Base-by-base conservation (phyloP, 768 basidiomycete species). In the Mycena crocata region DNA sequence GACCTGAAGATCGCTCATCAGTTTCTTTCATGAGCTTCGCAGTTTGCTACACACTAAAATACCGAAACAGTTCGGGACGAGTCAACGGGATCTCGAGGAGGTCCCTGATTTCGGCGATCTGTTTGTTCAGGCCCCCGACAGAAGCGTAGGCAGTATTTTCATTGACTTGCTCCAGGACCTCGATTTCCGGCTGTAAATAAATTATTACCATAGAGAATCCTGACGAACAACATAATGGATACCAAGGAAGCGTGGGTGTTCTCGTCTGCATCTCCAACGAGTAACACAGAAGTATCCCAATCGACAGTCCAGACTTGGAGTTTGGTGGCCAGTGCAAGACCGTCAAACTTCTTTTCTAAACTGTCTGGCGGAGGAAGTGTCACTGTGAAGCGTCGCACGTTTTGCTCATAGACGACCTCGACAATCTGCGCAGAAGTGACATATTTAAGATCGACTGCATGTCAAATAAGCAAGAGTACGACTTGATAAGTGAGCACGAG, bases 101-200 rank as follows among this genome's bases (percentile, higher is more conserved):
- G 73, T 93, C 90, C 26, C 91, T 85, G 62, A 99, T 94, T 77
- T 93, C 89, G 59, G 88, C 81, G 62, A 99, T 96, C 75, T 98
- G 96, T 71, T 89, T 89, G 73, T 90, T 84, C 42, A 99, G 86
- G 2, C 98, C 98, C 23, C 98, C 98, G 26, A 99, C 90, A 17
- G 88, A 83, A 37, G 88, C 82, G 72, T 96, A 98, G n/a, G 92
- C 90, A 62, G 89, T 83, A 40, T 79, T 77, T 44, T 74, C 71
- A 19, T 83, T 72, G 63, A 68, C 78, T 67, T 83, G 80, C n/a
- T 82, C 77, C 55, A 87, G 75, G 19, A 82, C 78, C 71, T 88
- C 86, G 35, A 87, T 72, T 58, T 85, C 83, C 57, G 78, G 77
- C 84, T 88, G 66, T 31, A 24, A 54, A 15, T 2, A 12, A 67